Evolutionary conservation across 164 flowering plant species (phyloP).

Genomic region (Taxillus chinensis): DNA sequence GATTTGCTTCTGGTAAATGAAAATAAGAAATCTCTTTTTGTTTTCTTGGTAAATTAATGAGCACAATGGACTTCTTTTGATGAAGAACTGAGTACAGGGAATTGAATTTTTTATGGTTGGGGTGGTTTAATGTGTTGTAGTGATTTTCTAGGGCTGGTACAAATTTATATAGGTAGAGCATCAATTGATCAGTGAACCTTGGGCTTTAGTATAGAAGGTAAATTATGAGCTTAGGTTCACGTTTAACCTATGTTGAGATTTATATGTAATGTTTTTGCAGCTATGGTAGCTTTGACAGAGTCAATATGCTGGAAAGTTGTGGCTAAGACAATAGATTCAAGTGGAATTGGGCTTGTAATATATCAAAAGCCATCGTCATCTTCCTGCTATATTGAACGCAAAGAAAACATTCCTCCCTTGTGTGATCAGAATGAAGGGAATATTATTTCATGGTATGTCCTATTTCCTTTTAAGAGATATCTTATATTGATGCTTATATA

Average conservation of each 20-base stretch:
- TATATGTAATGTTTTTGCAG: slow-evolving; percentile 33
- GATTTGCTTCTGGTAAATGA: too few species aligned
- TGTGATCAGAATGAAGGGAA: slow-evolving; percentile 35
- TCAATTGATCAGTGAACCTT: not conserved
- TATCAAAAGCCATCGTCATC: slow-evolving; percentile 76
- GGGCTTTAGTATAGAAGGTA: not conserved
- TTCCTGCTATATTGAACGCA: slow-evolving; percentile 56
- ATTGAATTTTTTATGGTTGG: too few species aligned
- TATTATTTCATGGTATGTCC: slow-evolving; percentile 54
- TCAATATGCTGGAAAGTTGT: slow-evolving; percentile 83
- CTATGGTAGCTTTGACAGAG: slow-evolving; percentile 70
- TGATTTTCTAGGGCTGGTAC: too few species aligned
- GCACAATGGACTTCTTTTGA: too few species aligned
- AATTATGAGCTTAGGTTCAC: not conserved
- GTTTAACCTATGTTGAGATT: not conserved
- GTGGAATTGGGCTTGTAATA: slow-evolving; percentile 74
- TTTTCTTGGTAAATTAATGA: too few species aligned
- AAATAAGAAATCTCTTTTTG: too few species aligned
- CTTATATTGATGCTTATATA: too few species aligned
- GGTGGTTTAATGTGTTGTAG: too few species aligned
- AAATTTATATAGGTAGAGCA: too few species aligned
- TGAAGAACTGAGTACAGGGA: too few species aligned
- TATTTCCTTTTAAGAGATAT: not conserved
- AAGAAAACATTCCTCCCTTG: slow-evolving; percentile 49
- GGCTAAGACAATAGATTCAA: slow-evolving; percentile 38